phyloP scores from a whole-genome alignment of 2,329 filamentous ascomycete genomes.

The Xylaria sp. region DNA sequence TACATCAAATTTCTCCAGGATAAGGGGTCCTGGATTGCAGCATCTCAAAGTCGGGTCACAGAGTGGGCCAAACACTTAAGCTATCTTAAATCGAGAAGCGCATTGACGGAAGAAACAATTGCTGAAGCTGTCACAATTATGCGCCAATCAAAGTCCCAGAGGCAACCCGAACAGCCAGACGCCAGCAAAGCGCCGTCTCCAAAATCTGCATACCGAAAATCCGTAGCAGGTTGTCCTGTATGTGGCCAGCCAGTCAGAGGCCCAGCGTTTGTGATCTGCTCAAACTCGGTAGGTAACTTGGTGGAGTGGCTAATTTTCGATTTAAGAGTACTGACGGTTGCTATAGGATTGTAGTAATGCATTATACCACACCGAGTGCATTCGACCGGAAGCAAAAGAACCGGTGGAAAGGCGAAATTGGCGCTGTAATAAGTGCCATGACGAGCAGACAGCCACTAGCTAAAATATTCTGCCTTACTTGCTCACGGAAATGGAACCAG shows the following conservation, averaged over 20 bases:
- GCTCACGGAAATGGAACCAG: slow-evolving; percentile 8
- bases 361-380: slow-evolving; percentile 62
- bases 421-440: slow-evolving; percentile 58
- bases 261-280: slow-evolving; percentile 61
- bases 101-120: slow-evolving; percentile 59
- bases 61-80: slow-evolving; percentile 67
- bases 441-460: slow-evolving; percentile 23
- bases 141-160: slow-evolving; percentile 55
- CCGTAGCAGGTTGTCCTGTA: slow-evolving; percentile 58
- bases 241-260: slow-evolving; percentile 62
- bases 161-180: slow-evolving; percentile 42
- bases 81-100: slow-evolving; percentile 61
- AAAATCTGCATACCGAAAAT: slow-evolving; percentile 54
- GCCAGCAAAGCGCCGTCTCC: slow-evolving; percentile 41
- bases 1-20: slow-evolving; percentile 64
- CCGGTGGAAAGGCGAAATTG: slow-evolving; percentile 54
- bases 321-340: slow-evolving; percentile 31
- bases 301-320: background rate
- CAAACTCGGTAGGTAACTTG: slow-evolving; percentile 59
- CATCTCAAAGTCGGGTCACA: slow-evolving; percentile 58
- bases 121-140: slow-evolving; percentile 57
- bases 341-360: slow-evolving; percentile 52
- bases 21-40: slow-evolving; percentile 64
- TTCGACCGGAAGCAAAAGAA: slow-evolving; percentile 52
- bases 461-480: slow-evolving; percentile 4